These are phyloP conservation scores for Nothomitra cinnamomea DNA, from an alignment of 2,329 filamentous ascomycete genomes.

Conservation along the genomic window DNA sequence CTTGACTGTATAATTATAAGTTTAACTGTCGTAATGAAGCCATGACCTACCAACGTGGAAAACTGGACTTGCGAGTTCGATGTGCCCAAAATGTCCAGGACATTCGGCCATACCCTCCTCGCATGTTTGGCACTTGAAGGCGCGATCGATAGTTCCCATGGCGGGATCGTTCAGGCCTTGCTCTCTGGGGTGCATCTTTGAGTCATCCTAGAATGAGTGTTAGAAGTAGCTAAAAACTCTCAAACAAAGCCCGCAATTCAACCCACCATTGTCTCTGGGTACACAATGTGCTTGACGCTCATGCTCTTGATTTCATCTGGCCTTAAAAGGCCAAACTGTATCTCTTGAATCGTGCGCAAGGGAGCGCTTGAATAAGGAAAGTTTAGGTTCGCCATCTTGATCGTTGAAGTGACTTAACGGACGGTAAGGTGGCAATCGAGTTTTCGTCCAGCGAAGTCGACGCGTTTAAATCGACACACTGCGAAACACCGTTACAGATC, in stretches of 20 bases:
- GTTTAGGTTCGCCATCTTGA: constrained; percentile 73
- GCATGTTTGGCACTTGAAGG: constrained; percentile 92
- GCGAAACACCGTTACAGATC: constrained; percentile 15
- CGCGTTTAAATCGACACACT: not conserved
- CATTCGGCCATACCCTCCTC: constrained; percentile 91
- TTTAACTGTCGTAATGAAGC: not conserved
- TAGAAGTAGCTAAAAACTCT: constrained; percentile 3
- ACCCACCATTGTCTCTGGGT: constrained; percentile 86
- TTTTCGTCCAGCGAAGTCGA: constrained; percentile 2
- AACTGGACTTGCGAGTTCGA: constrained; percentile 90
- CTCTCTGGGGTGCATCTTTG: constrained; percentile 74
- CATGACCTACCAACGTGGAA: constrained; percentile 54
- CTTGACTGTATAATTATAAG: too few species aligned
- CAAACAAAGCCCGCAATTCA: constrained; percentile 7
- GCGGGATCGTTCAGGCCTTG: constrained; percentile 90
- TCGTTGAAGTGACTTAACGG: constrained; percentile 7
- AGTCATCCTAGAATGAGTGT: constrained; percentile 50
- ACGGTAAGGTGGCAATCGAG: not conserved
- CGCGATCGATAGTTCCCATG: constrained; percentile 88
- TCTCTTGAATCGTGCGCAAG: constrained; percentile 94
- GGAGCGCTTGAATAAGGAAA: constrained; percentile 88
- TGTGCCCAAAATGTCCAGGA: constrained; percentile 96
- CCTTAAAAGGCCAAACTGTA: constrained; percentile 94
- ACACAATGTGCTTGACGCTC: constrained; percentile 91
- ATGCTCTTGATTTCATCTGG: constrained; percentile 98